Evolutionary conservation across 2,329 filamentous ascomycete genomes (phyloP), one percentile per base, ranked within the genome.

Genomic region (Cladosporium oxysporum): DNA sequence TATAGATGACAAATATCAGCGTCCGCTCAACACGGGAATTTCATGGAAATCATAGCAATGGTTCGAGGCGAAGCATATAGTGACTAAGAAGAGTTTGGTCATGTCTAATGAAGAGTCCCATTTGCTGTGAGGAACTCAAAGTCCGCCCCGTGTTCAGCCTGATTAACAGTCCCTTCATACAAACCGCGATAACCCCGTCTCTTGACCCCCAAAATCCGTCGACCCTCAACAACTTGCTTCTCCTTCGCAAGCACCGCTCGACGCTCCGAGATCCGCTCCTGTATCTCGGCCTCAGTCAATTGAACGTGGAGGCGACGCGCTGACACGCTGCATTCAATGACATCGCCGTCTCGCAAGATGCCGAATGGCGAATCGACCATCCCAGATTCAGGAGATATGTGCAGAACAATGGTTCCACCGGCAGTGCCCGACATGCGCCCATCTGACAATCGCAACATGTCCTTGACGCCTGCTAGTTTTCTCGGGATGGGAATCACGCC

Each of bases 141-240:
- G 72, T 89, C 86, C 0, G 82, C 84, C 0, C 87, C 87, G 2
- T 81, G 70, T 68, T 88, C 81, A 0, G 87, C 86, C 73, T 88
- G 85, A 21, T 86, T 88, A 0, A 88, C 87, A n/a, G 79, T 80
- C 5, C 84, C 77, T 79, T 86, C 82, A 71, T 88, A 89, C 60
- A 89, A 70, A 0, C 85, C 86, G 1, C 84, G 76, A 75, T 89
- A 89, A 0, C 87, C 87, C 69, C 86, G 80, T 70, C 77, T 81
- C 3, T 66, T 72, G 52, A 55, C 66, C 61, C 72, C 70, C 14
- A 66, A 69, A 41, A 71, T 67, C 55, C 73, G 71, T 18, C 73
- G 67, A 14, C 74, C 73, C 66, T 72, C 59, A 49, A 72, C 69
- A 35, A 71, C 66, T 50, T 76, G 70, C 11, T 68, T 37, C 10